Evolutionary conservation across 768 basidiomycete species (phyloP), one percentile per base, ranked within the genome.

Genomic region (Cystobasidium tubakii): DNA sequence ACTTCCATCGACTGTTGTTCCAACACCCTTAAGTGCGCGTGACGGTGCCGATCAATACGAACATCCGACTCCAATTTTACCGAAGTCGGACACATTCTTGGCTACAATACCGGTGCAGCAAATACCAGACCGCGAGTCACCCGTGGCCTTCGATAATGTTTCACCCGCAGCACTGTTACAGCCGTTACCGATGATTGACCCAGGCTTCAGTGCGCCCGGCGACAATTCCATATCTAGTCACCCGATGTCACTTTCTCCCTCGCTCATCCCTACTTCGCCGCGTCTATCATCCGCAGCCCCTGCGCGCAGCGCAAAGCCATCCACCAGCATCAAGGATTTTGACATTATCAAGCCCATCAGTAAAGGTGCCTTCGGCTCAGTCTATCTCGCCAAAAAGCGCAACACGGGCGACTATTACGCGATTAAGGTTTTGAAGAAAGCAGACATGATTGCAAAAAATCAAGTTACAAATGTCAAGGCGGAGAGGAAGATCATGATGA

Each of bases 381-480:
- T 99, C 67, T 99, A 96, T 82, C 85, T 99, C 66, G 91, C 96
- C 53, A 98, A 95, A 85, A 99, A 99, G 86, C 94, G 92, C 79
- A 90, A 86, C 4, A 99, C 96, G 1, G 96, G 96, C 66, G 96
- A 98, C 82, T 98, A 97, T 82, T 99, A 89, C 83, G 96, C 96
- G 31, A 95, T 99, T 87, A 99, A 99, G 82, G 94, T 98, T n/a
- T 83, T 99, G 80, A 97, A 95, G 84, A 99, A 99, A 84, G 92
- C 93, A n/a, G 96, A 99, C 82, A 99, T 99, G 96, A 98, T 99
- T 81, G 91, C 96, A 46, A 99, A 99, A 86, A 99, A 99, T 84
- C 96, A 99, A 82, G 95, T 99, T 81, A 98, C 96, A 62, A 99
- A 98, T 80, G 96, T 99, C 81, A 98, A 98, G 83, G 96, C 96